Evolutionary conservation across 495 filamentous ascomycete species (phyloP).

Genomic region (Emericellopsis terricola): DNA sequence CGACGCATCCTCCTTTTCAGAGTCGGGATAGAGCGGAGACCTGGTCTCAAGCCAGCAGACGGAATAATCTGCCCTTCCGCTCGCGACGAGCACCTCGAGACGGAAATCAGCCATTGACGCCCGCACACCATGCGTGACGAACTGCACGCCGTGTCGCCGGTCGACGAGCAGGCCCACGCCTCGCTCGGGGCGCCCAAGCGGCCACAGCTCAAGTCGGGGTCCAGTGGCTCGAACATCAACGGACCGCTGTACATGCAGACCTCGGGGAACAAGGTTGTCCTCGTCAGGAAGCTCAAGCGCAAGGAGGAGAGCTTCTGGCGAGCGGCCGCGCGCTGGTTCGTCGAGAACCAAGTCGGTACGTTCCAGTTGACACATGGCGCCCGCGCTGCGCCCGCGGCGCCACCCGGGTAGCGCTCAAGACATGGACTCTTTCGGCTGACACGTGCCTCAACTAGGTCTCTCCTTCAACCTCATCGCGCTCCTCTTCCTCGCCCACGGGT

Average conservation of each 20-base stretch:
- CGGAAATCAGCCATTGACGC: too few species aligned
- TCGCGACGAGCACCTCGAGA: too few species aligned
- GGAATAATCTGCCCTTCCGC: too few species aligned
- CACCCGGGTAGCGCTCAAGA: too few species aligned
- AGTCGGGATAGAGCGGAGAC: too few species aligned
- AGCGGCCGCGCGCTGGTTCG: constrained; percentile 26
- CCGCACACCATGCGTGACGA: background rate
- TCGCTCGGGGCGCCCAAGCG: too few species aligned
- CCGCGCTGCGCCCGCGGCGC: too few species aligned
- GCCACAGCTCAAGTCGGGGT: background rate
- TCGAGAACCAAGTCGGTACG: constrained; percentile 36
- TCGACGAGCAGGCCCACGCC: too few species aligned
- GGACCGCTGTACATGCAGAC: constrained; percentile 29
- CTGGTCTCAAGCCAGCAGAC: too few species aligned
- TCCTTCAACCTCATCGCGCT: constrained; percentile 63
- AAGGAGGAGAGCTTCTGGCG: constrained; percentile 25
- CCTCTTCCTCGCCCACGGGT: constrained; percentile 57
- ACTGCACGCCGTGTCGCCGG: background rate
- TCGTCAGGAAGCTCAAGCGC: constrained; percentile 25
- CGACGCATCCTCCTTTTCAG: too few species aligned
- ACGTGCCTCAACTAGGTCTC: constrained; percentile 32
- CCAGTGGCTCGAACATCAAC: constrained; percentile 16
- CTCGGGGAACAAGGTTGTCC: constrained; percentile 21
- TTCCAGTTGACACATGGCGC: constrained; percentile 1
- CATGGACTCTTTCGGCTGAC: too few species aligned